A percentile compares a stretch with the other conserved stretches of the same genome.
phyloP scores from a whole-genome alignment of 495 filamentous ascomycete species.

The Echria macrotheca region DNA sequence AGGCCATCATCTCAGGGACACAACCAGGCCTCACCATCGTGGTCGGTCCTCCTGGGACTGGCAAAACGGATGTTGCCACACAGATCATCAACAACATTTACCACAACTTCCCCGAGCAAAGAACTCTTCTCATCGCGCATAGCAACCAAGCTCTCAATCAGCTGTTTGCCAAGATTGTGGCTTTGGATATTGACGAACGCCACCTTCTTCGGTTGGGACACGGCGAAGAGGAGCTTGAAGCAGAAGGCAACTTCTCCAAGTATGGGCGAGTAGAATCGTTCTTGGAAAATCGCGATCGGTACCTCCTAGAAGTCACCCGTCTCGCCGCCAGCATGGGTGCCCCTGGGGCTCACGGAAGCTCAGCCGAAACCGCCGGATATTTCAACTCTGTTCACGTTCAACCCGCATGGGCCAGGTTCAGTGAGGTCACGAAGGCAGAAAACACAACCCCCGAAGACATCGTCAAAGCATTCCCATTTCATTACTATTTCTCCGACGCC shows the following conservation, averaged over 20 bases:
- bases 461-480: slow-evolving; percentile 79
- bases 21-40: slow-evolving; percentile 94
- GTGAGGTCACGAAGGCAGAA: slow-evolving; percentile 50
- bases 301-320: slow-evolving; percentile 79
- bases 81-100: slow-evolving; percentile 99
- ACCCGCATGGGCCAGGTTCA: slow-evolving; percentile 84
- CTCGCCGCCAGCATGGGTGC: slow-evolving; percentile 78
- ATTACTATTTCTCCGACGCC: slow-evolving; percentile 80
- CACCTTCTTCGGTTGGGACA: slow-evolving; percentile 91
- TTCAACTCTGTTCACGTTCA: slow-evolving; percentile 89
- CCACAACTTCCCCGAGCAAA: slow-evolving; percentile 90
- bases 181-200: slow-evolving; percentile 89
- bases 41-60: slow-evolving; percentile 92
- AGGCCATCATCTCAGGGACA: slow-evolving; percentile 88
- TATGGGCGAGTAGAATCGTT: slow-evolving; percentile 93
- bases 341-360: slow-evolving; percentile 85
- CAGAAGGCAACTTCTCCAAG: slow-evolving; percentile 86
- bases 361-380: slow-evolving; percentile 94
- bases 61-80: slow-evolving; percentile 96
- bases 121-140: slow-evolving; percentile 89
- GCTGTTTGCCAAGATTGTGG: slow-evolving; percentile 96
- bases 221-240: slow-evolving; percentile 89
- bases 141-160: slow-evolving; percentile 98
- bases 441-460: slow-evolving; percentile 54
- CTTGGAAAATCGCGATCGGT: slow-evolving; percentile 76